Evolutionary conservation across 2,329 filamentous ascomycete species (phyloP), one percentile per base, ranked within the genome.

Genomic region (Ophiocordyceps robertsii): DNA sequence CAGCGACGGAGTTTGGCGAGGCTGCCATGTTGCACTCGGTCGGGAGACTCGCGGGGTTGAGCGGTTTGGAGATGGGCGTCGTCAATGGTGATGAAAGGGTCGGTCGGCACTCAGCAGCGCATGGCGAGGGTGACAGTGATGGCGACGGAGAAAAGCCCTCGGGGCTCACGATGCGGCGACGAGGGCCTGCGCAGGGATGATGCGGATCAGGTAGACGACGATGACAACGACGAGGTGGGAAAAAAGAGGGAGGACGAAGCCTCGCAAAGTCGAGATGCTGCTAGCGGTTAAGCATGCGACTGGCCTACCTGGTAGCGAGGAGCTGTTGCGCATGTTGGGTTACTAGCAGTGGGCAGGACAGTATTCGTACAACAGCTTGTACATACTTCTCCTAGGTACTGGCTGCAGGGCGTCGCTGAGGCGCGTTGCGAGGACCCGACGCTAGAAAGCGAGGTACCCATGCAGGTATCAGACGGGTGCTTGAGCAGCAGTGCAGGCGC

Each of bases 1-100:
- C 62, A 44, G 56, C 58, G 44, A 57, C 49, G 16, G 62, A 68
- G 51, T 54, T 60, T 33, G 65, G 64, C 33, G 66, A 65, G 29
- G 63, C 60, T 40, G 60, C 59, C 63, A 66, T 66, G 39, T 41
- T 50, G 51, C n/a, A 13, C 6, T 17, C 14, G 3, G 36, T 13
- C 14, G 10, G 33, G 33, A 16, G 33, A 6, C 14, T 36, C 14
- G 37, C 12, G 21, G 36, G 14, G n/a, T n/a, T n/a, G n/a, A n/a
- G 32, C 9, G 17, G 9, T 21, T 7, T 17, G 24, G 32, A 12
- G 32, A 30, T 13, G 17, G 4, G 27, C 13, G 36, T 42, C 27
- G 41, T 31, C 14, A 36, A 33, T 17, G 33, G 29, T 21, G 14
- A 17, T 41, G 13, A 9, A 27, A 9, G 24, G 24, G 24, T 6